These are phyloP conservation scores for Salix udensis DNA, from an alignment of 345 rosid species.

Conservation along the genomic window DNA sequence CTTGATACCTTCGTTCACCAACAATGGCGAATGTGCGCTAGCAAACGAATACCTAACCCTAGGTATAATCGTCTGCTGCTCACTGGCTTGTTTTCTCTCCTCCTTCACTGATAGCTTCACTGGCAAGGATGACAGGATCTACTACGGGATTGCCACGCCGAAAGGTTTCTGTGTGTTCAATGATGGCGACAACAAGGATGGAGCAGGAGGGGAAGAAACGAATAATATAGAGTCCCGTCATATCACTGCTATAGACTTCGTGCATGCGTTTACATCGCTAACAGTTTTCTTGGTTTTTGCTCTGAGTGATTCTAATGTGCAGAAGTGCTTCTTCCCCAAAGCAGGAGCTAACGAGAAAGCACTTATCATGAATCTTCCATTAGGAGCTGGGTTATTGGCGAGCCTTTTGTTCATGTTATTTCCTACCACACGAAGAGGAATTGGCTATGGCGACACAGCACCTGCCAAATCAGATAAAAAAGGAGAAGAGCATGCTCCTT, in stretches of 20 bases:
- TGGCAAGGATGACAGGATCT: slow-evolving; percentile 30
- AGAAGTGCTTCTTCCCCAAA: slow-evolving; percentile 31
- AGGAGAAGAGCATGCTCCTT: too few species aligned
- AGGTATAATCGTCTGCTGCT: slow-evolving; percentile 21
- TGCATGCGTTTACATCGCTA: slow-evolving; percentile 44
- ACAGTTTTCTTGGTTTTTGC: slow-evolving; percentile 52
- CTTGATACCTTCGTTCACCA: slow-evolving; percentile 46
- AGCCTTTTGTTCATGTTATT: slow-evolving; percentile 46
- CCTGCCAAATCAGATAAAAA: background rate
- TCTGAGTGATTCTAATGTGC: slow-evolving; percentile 34
- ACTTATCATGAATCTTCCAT: slow-evolving; percentile 30
- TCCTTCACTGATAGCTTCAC: slow-evolving; percentile 52
- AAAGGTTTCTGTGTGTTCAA: slow-evolving; percentile 36
- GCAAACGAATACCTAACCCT: slow-evolving; percentile 37
- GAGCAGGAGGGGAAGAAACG: background rate
- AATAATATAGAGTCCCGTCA: background rate
- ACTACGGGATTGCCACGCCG: slow-evolving; percentile 43
- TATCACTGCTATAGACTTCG: slow-evolving; percentile 32
- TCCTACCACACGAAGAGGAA: slow-evolving; percentile 51
- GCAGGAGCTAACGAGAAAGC: slow-evolving; percentile 16
- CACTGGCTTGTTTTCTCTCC: slow-evolving; percentile 38
- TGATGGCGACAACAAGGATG: background rate
- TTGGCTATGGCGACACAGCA: slow-evolving; percentile 28
- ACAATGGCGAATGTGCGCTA: slow-evolving; percentile 32
- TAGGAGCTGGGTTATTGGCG: slow-evolving; percentile 34